Base-by-base conservation (phyloP, 371 early-diverging fungal genomes). In the Parasitella parasitica region DNA sequence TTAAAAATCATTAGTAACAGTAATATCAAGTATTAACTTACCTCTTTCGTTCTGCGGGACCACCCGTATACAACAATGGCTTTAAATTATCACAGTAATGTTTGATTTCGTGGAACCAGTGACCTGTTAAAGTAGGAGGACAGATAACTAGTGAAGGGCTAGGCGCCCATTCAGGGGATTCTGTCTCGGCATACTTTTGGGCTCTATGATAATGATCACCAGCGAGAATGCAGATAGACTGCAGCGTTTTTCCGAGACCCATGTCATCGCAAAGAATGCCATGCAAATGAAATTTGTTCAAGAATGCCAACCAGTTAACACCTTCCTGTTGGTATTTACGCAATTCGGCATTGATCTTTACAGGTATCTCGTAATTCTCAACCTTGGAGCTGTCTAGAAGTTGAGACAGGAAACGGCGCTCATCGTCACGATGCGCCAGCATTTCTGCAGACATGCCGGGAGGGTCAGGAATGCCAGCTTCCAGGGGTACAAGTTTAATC, bases 181-280 rank as follows among this genome's bases (percentile, higher is more conserved):
- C 76, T 9, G 91, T 92, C 53, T 82, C 79, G 13, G 61, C 66
- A 69, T 80, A 89, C 60, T 84, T 79, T 54, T 82, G 73, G 7
- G 79, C 77, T 22, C 96, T 87, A 36, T 81, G 59, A 64, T 83
- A 74, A 59, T 97, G 97, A 72, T 96, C 95, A 57, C 93, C 88
- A 9, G 97, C 94, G 20, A 99, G 71, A 54, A 96, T 94, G 67
- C 97, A 96, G 46, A 99, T 97, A 9, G 97, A 91, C 75, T 99
- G 99, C 12, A 99, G 78, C 1, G 99, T 99, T 79, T 99, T 99
- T 36, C 96, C 99, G 61, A 91, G 83, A 22, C 99, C 99, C 99
- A 99, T 99, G 83, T 98, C 93, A 78, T 99, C 99, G 74, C 99
- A 98, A 22, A 99, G 83, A 54, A 99, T 95, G 11, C 99, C 99